Percentiles rank a stretch among this genome's conserved stretches.
Evolutionary conservation across 2,329 filamentous ascomycete species (phyloP).

Genomic region (Colletotrichum aenigma): DNA sequence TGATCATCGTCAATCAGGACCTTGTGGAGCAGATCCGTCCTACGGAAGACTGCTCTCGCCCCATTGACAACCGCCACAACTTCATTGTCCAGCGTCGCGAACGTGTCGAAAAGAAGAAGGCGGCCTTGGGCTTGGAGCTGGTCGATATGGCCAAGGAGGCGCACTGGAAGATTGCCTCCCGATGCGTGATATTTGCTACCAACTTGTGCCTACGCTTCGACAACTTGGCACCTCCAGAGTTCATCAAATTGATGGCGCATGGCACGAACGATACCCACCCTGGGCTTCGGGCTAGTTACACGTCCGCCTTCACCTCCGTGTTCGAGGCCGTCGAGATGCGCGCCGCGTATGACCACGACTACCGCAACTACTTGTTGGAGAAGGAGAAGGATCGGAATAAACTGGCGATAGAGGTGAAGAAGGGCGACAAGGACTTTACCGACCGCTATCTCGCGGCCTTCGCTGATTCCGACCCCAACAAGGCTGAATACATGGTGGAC

Average conservation of each 20-base stretch:
- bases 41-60: conserved; percentile 61
- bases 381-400: conserved; percentile 80
- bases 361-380: conserved; percentile 84
- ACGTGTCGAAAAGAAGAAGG: conserved; percentile 84
- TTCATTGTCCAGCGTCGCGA: conserved; percentile 77
- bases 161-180: conserved; percentile 95
- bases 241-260: conserved; percentile 81
- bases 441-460: conserved; percentile 79
- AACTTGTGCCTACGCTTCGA: conserved; percentile 94
- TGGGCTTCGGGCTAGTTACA: conserved; percentile 79
- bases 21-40: conserved; percentile 77
- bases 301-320: conserved; percentile 74
- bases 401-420: conserved; percentile 72
- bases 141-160: conserved; percentile 77
- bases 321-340: conserved; percentile 90
- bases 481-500: conserved; percentile 88
- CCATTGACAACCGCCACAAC: conserved; percentile 70
- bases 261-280: conserved; percentile 93
- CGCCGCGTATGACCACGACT: conserved; percentile 84
- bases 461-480: conserved; percentile 58
- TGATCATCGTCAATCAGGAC: conserved; percentile 79
- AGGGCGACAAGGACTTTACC: conserved; percentile 81
- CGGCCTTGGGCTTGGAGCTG: conserved; percentile 79
- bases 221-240: conserved; percentile 77
- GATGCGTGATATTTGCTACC: conserved; percentile 88